Evolutionary conservation across 2,329 filamentous ascomycete genomes (phyloP).

Genomic region (Talaromyces funiculosus): DNA sequence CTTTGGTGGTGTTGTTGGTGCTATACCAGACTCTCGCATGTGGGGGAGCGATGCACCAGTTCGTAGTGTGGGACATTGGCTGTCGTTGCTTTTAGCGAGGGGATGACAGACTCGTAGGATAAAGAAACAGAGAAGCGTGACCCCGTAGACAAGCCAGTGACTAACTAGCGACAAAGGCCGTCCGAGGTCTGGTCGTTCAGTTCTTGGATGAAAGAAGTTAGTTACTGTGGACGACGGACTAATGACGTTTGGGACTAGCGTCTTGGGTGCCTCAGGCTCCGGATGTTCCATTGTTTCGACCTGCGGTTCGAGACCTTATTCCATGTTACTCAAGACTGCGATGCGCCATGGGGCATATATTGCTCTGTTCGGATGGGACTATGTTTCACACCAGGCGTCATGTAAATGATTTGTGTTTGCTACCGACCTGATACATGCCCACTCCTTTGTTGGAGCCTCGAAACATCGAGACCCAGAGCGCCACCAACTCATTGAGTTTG

Average conservation of each 20-base stretch:
- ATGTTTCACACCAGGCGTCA: neutral
- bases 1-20: neutral
- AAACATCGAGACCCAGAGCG: neutral
- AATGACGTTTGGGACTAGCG: neutral
- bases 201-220: neutral
- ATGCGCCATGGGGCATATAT: neutral
- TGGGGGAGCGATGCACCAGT: neutral
- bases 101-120: neutral
- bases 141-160: neutral
- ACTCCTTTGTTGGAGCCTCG: neutral
- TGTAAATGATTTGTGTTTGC: no score
- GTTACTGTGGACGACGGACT: neutral
- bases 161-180: neutral
- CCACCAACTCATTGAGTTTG: neutral
- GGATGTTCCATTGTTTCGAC: neutral
- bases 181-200: neutral
- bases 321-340: no score
- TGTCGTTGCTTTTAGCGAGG: neutral
- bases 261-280: conserved; percentile 6
- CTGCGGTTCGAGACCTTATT: no score
- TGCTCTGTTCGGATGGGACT: neutral
- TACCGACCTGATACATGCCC: no score
- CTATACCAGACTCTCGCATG: neutral
- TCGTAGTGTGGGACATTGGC: neutral
- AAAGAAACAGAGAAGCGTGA: neutral